phyloP scores from a whole-genome alignment of 352 stramenopile genomes.

The Pythium utonaiense region DNA sequence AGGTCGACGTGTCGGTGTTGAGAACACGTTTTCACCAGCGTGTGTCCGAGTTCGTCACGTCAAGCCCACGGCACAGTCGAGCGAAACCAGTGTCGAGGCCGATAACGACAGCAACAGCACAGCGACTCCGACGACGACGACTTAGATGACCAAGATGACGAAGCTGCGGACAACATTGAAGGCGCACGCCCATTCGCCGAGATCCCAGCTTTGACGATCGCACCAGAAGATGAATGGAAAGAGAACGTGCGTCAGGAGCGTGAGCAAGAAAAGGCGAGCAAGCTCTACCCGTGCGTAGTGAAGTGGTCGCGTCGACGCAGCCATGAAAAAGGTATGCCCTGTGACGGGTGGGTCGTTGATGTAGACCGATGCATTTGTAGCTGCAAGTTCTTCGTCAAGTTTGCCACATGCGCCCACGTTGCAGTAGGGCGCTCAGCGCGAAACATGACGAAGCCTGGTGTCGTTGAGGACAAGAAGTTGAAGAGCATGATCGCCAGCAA shows the following conservation, averaged over 20 bases:
- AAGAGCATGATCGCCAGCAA: conserved; percentile 1
- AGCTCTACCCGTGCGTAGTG: background rate
- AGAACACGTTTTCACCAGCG: background rate
- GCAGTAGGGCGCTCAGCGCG: background rate
- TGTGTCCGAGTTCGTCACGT: background rate
- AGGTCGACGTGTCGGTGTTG: background rate
- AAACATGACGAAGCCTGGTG: conserved; percentile 4
- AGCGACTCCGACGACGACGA: background rate
- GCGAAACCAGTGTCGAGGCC: too few relatives aligned
- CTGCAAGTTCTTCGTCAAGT: conserved; percentile 2
- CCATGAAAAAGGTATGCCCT: background rate
- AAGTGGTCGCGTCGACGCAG: background rate
- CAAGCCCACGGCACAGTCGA: background rate
- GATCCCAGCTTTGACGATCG: background rate
- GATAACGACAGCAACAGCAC: too few relatives aligned
- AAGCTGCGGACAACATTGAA: too few relatives aligned
- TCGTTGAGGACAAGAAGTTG: conserved; percentile 1
- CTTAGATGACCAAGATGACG: background rate
- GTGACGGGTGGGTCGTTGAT: background rate
- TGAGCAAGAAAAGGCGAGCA: background rate
- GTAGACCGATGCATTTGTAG: background rate
- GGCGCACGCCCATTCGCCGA: too few relatives aligned
- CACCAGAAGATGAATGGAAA: background rate
- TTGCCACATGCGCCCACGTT: background rate
- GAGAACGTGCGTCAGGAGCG: background rate